A percentile compares a stretch with the other conserved stretches of the same genome.
These are phyloP conservation scores for Nemania sp. DNA, from an alignment of 2,329 filamentous ascomycete species.

Conservation along the genomic window DNA sequence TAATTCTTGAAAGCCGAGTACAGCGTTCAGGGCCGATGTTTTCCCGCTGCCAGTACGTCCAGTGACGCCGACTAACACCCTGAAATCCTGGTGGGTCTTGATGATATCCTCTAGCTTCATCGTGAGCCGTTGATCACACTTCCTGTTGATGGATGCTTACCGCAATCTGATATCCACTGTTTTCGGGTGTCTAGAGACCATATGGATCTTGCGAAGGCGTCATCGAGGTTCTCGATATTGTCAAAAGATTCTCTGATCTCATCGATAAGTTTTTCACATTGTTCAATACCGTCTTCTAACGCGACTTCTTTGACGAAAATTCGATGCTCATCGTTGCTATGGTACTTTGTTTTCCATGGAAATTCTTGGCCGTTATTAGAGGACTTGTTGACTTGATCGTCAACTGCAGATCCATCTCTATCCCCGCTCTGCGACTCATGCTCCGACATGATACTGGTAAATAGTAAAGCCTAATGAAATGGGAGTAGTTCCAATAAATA, in stretches of 20 bases:
- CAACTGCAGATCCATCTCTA: not conserved
- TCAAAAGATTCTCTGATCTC: not conserved
- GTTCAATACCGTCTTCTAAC: constrained; percentile 6
- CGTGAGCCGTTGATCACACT: not conserved
- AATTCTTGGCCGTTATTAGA: not conserved
- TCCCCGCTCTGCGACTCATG: not conserved
- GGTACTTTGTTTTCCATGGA: not conserved
- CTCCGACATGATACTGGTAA: not conserved
- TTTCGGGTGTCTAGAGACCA: constrained; percentile 22
- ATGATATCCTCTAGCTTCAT: constrained; percentile 10
- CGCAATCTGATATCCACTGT: constrained; percentile 11
- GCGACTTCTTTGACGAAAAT: constrained; percentile 22
- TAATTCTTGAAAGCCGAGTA: constrained; percentile 44
- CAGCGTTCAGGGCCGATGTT: constrained; percentile 45
- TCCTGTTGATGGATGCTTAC: constrained; percentile 11
- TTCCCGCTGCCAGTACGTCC: constrained; percentile 48
- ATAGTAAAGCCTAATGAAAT: too few relatives aligned
- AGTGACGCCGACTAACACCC: constrained; percentile 44
- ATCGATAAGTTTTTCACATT: constrained; percentile 10
- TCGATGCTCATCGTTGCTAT: not conserved
- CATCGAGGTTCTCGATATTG: not conserved
- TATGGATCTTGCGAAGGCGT: not conserved
- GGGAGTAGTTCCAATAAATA: too few relatives aligned
- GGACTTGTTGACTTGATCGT: not conserved
- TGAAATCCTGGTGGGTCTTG: constrained; percentile 29